Evolutionary conservation across 179 eudicot genomes (phyloP).

Genomic region (Heliamphora pulchella): DNA sequence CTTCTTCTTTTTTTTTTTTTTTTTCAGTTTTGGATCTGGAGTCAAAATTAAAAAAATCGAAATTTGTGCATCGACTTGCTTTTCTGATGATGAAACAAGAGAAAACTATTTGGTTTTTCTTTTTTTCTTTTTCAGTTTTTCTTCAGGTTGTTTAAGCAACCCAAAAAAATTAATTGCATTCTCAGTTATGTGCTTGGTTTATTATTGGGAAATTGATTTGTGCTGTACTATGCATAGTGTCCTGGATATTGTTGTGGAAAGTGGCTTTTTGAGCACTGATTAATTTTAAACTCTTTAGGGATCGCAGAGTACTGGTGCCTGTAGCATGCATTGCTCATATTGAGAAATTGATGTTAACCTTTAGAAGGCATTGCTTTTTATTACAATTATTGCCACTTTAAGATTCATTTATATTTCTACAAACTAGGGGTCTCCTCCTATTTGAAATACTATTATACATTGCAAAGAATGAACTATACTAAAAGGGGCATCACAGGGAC

Average conservation of each 20-base stretch:
- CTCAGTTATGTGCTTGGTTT: not conserved
- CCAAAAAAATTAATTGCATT: not conserved
- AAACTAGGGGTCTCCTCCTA: not conserved
- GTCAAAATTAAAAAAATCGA: not conserved
- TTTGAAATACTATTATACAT: not conserved
- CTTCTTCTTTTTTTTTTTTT: not conserved
- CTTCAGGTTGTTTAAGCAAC: not conserved
- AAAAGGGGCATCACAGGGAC: not conserved
- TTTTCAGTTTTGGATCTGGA: no score
- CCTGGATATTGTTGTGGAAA: not conserved
- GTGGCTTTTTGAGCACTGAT: not conserved
- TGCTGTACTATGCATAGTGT: not conserved
- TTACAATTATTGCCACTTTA: not conserved
- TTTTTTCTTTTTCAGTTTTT: no score
- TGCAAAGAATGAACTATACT: not conserved
- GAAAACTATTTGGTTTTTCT: not conserved
- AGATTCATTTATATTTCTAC: no score
- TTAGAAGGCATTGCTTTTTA: no score
- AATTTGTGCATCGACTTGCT: not conserved
- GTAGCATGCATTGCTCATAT: not conserved
- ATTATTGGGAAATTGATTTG: not conserved
- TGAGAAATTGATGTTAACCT: no score
- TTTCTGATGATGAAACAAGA: not conserved
- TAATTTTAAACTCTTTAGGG: not conserved
- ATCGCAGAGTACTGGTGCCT: not conserved